A percentile compares a stretch with the other conserved stretches of the same genome.
Evolutionary conservation across 441 rosid genomes (phyloP).

Genomic region (Macaranga tanarius): DNA sequence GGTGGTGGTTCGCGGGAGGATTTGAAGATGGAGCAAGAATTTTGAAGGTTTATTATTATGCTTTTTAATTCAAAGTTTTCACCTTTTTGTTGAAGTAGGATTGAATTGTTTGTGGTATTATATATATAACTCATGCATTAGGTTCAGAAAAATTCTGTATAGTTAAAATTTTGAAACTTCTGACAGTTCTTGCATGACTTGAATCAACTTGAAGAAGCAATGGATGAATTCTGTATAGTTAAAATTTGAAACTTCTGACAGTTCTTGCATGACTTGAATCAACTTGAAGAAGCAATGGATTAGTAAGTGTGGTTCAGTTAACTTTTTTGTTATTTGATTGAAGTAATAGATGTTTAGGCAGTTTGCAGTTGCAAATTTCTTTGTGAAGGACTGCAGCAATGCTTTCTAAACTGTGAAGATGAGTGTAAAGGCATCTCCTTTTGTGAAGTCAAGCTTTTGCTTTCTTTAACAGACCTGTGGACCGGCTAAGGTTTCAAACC

Average conservation of each 20-base stretch:
- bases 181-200: too few relatives aligned
- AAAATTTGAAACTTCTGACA: background rate
- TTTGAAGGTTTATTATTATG: constrained; percentile 10
- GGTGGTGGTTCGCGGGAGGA: background rate
- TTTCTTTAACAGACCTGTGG: too few relatives aligned
- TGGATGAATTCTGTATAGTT: background rate
- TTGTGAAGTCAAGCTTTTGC: too few relatives aligned
- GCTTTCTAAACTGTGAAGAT: background rate
- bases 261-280: background rate
- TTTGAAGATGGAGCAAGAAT: background rate
- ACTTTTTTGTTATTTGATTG: too few relatives aligned
- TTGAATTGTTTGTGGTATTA: background rate
- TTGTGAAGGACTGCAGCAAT: background rate
- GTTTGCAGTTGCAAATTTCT: too few relatives aligned
- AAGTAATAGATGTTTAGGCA: too few relatives aligned
- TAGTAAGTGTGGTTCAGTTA: background rate
- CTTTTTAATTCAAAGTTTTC: background rate
- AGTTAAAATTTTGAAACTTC: too few relatives aligned
- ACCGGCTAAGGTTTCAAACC: too few relatives aligned
- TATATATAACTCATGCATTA: background rate
- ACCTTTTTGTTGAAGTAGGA: background rate
- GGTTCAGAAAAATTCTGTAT: background rate
- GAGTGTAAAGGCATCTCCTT: too few relatives aligned
- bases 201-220: too few relatives aligned
- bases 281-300: background rate